Conservation (phyloP, 345 rosid species). For the Populus euphratica region DNA sequence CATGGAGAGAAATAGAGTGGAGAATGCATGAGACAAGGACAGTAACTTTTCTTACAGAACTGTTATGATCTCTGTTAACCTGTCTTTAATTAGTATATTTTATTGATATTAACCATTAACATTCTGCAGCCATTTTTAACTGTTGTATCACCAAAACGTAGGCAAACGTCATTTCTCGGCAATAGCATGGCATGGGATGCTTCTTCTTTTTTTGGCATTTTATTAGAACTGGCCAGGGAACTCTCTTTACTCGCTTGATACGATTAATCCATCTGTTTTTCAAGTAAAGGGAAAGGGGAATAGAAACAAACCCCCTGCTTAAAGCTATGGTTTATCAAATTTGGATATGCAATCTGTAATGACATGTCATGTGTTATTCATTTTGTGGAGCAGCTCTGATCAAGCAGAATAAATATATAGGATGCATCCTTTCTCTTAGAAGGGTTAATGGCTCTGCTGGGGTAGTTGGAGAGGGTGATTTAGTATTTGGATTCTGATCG, state of each 20-base stretch:
- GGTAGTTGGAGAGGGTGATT: neutral
- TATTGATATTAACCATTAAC: too few species aligned
- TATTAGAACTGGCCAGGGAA: neutral
- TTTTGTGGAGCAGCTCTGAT: slow-evolving; percentile 13
- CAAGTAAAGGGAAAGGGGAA: neutral
- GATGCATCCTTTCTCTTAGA: neutral
- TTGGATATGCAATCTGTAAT: slow-evolving; percentile 14
- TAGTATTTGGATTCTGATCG: neutral
- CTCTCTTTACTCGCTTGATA: neutral
- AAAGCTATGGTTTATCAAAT: slow-evolving; percentile 3
- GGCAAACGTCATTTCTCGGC: neutral
- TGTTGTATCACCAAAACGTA: neutral
- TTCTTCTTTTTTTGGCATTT: neutral
- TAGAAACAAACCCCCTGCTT: neutral
- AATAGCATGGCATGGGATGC: neutral
- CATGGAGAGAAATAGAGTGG: slow-evolving; percentile 7
- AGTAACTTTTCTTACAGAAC: slow-evolving; percentile 10
- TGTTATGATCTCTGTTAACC: slow-evolving; percentile 5
- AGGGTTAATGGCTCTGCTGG: neutral
- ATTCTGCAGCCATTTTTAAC: neutral
- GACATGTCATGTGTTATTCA: slow-evolving; percentile 26
- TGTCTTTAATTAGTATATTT: slow-evolving; percentile 1
- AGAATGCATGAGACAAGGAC: slow-evolving; percentile 14
- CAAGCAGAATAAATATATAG: slow-evolving; percentile 15
- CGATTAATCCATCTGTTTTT: neutral